Conservation (phyloP, 2,329 filamentous ascomycete genomes). For the Ceratocystis cubensis region DNA sequence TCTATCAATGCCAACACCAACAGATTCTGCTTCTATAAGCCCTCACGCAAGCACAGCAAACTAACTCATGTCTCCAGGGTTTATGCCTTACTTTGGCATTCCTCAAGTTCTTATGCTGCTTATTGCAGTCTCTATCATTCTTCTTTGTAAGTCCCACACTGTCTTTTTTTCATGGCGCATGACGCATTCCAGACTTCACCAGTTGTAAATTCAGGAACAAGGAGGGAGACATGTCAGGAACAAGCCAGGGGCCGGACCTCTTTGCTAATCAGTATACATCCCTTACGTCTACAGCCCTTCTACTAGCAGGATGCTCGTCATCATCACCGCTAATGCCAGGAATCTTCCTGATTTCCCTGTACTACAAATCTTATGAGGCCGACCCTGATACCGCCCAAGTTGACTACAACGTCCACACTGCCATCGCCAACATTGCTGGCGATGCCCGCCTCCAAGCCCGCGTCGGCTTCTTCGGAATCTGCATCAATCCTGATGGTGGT, state of each 20-base stretch:
- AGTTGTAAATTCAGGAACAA: conserved; percentile 1
- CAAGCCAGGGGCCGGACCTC: neutral
- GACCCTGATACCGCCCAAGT: conserved; percentile 76
- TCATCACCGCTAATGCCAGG: conserved; percentile 87
- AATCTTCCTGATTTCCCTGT: conserved; percentile 97
- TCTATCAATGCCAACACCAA: neutral
- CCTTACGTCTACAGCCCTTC: conserved; percentile 50
- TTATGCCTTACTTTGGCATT: conserved; percentile 57
- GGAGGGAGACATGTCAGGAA: neutral
- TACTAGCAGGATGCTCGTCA: conserved; percentile 91
- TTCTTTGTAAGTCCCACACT: conserved; percentile 60
- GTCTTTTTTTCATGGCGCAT: neutral
- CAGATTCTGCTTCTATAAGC: neutral
- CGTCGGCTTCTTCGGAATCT: conserved; percentile 97
- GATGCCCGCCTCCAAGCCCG: conserved; percentile 73
- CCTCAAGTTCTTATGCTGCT: conserved; percentile 94
- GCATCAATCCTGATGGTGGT: conserved; percentile 80
- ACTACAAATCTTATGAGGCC: conserved; percentile 80
- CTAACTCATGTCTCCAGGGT: conserved; percentile 33
- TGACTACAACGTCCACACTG: conserved; percentile 72
- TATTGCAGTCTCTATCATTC: conserved; percentile 83
- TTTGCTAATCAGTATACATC: neutral
- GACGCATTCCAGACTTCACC: neutral
- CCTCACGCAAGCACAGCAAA: neutral
- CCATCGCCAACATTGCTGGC: conserved; percentile 82